A percentile compares a stretch with the other conserved stretches of the same genome.
Conservation (phyloP, 805 yeast species). For the Cephaloascus fragrans region DNA sequence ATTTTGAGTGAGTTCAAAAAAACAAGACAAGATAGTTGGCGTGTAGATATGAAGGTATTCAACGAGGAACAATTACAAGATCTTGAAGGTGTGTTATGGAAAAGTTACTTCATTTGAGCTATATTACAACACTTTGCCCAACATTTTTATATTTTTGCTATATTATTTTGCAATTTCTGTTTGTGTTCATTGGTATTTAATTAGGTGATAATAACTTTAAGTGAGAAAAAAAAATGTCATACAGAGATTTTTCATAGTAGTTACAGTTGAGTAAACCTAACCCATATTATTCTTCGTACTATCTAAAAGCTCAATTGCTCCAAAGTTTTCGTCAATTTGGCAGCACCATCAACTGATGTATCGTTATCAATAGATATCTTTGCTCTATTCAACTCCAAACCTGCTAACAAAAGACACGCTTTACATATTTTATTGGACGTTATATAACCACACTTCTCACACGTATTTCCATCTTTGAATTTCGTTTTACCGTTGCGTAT, state of each 20-base stretch:
- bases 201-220: too few relatives aligned
- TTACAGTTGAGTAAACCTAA: too few relatives aligned
- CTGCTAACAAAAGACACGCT: slow-evolving; percentile 84
- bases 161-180: too few relatives aligned
- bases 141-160: too few relatives aligned
- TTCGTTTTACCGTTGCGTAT: slow-evolving; percentile 9
- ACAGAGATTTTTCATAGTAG: too few relatives aligned
- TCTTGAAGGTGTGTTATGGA: slow-evolving; percentile 89
- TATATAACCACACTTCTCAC: slow-evolving; percentile 86
- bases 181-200: too few relatives aligned
- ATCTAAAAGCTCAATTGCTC: slow-evolving; percentile 58
- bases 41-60: slow-evolving; percentile 69
- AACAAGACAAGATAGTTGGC: slow-evolving; percentile 94
- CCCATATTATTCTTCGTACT: too few relatives aligned
- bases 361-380: slow-evolving; percentile 48
- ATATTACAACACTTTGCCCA: too few relatives aligned
- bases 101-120: slow-evolving; percentile 72
- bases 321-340: slow-evolving; percentile 47
- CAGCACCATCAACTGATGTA: slow-evolving; percentile 50
- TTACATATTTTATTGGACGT: slow-evolving; percentile 86
- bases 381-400: slow-evolving; percentile 70
- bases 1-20: slow-evolving; percentile 78
- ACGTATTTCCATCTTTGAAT: slow-evolving; percentile 57
- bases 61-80: slow-evolving; percentile 76
- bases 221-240: too few relatives aligned